Conservation (phyloP, 2,329 filamentous ascomycete genomes). For the Fusarium equiseti region DNA sequence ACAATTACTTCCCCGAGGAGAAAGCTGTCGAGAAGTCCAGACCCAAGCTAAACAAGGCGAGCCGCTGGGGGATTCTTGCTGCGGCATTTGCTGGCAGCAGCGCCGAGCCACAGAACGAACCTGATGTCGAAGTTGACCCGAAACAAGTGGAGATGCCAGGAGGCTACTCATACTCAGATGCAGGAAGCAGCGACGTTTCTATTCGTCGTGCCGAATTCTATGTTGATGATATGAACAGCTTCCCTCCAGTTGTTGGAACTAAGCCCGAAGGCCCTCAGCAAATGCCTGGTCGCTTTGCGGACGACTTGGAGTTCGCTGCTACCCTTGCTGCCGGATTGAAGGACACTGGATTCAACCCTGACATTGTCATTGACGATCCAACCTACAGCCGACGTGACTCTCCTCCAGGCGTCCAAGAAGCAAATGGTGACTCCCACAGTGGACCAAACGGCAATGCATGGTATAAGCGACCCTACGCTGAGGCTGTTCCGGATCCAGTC, state of each 20-base stretch:
- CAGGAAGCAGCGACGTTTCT: conserved; percentile 34
- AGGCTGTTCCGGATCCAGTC: conserved; percentile 60
- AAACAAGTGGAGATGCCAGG: conserved; percentile 22
- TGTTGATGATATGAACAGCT: conserved; percentile 57
- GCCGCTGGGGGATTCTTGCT: conserved; percentile 65
- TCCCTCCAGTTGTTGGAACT: conserved; percentile 67
- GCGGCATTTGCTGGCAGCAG: conserved; percentile 61
- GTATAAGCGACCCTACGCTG: conserved; percentile 64
- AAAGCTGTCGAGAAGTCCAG: conserved; percentile 48
- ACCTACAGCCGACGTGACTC: conserved; percentile 73
- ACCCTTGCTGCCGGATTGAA: conserved; percentile 75
- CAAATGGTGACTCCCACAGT: conserved; percentile 48
- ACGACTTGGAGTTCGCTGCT: conserved; percentile 77
- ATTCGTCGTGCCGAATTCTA: conserved; percentile 42
- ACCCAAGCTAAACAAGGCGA: conserved; percentile 55
- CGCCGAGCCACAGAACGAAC: conserved; percentile 53
- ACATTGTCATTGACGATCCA: conserved; percentile 76
- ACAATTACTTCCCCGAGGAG: conserved; percentile 46
- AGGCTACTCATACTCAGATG: conserved; percentile 32
- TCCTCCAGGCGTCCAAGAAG: conserved; percentile 69
- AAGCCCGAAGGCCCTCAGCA: conserved; percentile 66
- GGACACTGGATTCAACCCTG: conserved; percentile 77
- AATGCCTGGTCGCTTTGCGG: conserved; percentile 74
- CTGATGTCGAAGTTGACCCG: conserved; percentile 41
- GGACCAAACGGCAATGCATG: conserved; percentile 55